Conservation (phyloP, 148 eudicot genomes). For the Rhododendron griersonianum region DNA sequence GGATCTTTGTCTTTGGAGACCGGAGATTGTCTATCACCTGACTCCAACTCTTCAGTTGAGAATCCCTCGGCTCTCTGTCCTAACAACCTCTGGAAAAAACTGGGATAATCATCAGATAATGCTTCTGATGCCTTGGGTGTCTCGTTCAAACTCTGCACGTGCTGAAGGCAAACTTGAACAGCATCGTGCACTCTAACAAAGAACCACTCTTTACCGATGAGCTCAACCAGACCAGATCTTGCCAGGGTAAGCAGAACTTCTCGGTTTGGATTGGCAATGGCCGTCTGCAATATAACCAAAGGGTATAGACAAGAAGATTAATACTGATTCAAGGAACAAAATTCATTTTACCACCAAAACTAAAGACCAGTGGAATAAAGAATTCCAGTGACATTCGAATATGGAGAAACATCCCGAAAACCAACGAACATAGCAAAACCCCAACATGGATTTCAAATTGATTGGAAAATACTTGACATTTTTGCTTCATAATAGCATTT, state of each 20-base stretch:
- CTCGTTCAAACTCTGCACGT: slow-evolving; percentile 49
- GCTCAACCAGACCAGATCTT: slow-evolving; percentile 73
- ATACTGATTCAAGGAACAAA: not conserved
- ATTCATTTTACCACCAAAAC: not conserved
- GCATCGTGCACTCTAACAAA: slow-evolving; percentile 98
- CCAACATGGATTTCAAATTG: not conserved
- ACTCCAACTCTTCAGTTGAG: slow-evolving; percentile 49
- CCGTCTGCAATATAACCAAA: slow-evolving; percentile 44
- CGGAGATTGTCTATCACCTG: slow-evolving; percentile 30
- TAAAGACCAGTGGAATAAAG: not conserved
- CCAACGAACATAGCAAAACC: not conserved
- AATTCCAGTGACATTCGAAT: not conserved
- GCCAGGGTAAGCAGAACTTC: slow-evolving; percentile 75
- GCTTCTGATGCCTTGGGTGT: slow-evolving; percentile 29
- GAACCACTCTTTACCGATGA: slow-evolving; percentile 91
- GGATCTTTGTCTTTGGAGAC: slow-evolving; percentile 32
- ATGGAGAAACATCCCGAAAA: not conserved
- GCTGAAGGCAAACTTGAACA: slow-evolving; percentile 87
- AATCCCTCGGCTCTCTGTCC: slow-evolving; percentile 45
- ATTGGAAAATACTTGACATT: not conserved
- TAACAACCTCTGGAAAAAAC: slow-evolving; percentile 35
- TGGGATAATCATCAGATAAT: slow-evolving; percentile 28
- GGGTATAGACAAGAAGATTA: not conserved
- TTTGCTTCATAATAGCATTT: not conserved
- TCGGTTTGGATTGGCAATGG: slow-evolving; percentile 81